Evolutionary conservation across 495 filamentous ascomycete genomes (phyloP).

Genomic region (Aspergillus baeticus): DNA sequence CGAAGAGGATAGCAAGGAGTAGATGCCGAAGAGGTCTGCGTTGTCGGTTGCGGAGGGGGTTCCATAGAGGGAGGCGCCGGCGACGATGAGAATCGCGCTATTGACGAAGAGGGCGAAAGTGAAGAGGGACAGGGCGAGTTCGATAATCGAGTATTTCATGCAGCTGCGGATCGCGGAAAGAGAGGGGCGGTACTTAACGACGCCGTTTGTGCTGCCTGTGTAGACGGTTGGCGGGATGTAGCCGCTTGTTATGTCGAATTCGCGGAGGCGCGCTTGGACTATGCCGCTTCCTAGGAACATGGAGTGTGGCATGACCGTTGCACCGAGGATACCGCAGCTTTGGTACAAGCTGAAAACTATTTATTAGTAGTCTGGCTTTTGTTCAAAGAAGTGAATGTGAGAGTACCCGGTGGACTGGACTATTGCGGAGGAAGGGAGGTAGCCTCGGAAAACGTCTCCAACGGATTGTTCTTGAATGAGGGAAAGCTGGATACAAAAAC

Average conservation of each 20-base stretch:
- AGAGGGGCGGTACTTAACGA: slow-evolving; percentile 71
- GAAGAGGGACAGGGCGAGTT: slow-evolving; percentile 75
- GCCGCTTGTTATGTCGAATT: slow-evolving; percentile 68
- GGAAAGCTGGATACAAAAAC: slow-evolving; percentile 86
- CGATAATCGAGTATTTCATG: slow-evolving; percentile 76
- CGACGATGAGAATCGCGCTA: slow-evolving; percentile 84
- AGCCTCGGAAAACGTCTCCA: slow-evolving; percentile 81
- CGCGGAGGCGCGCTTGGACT: slow-evolving; percentile 76
- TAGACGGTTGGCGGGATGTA: slow-evolving; percentile 46
- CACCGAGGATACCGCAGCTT: slow-evolving; percentile 87
- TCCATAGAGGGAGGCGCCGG: slow-evolving; percentile 72
- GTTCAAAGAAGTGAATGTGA: background rate
- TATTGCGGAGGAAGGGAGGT: slow-evolving; percentile 73
- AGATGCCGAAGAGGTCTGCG: slow-evolving; percentile 81
- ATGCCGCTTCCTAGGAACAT: slow-evolving; percentile 88
- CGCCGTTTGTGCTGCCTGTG: slow-evolving; percentile 41
- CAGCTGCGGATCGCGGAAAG: slow-evolving; percentile 74
- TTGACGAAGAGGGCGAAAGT: slow-evolving; percentile 95
- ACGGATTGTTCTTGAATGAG: slow-evolving; percentile 67
- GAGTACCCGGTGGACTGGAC: slow-evolving; percentile 61
- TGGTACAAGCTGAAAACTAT: slow-evolving; percentile 65
- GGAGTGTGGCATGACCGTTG: slow-evolving; percentile 93
- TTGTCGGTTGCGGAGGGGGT: slow-evolving; percentile 49
- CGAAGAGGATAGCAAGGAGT: slow-evolving; percentile 66
- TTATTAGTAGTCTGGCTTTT: slow-evolving; percentile 7